Base-by-base conservation (phyloP, 2,329 filamentous ascomycete genomes). In the Thielaviopsis populi region DNA sequence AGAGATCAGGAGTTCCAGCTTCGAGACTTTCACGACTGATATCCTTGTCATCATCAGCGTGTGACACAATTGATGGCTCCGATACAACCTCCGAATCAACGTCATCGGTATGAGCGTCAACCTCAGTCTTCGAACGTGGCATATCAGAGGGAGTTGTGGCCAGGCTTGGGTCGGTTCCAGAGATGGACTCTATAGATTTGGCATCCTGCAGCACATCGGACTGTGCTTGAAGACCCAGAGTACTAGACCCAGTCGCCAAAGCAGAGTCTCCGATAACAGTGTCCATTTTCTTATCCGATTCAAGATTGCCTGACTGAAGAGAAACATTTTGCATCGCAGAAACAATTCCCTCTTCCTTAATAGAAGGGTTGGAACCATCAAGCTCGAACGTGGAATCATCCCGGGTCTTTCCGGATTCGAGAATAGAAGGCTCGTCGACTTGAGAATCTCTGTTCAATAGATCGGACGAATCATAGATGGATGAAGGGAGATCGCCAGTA, bases 401-500 rank as follows among this genome's bases (percentile, higher is more conserved):
- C 24, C 19, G 40, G n/a, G 41, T 11, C 27, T 54, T 62, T 6
- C 33, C 30, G n/a, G 54, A 41, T 30, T 59, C 50, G 2, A 59
- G 42, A 50, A 63, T 62, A 1, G 65, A 66, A 61, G 63, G 22
- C 30, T 66, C 59, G 8, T 62, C 62, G 40, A 50, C 22, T 15
- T 59, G 56, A 0, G 58, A 53, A 41, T 66, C 62, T 22, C 60
- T 63, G 37, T 53, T 58, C 3, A 59, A 66, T 10, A 66, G 8
- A 40, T 62, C 58, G 15, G 61, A 63, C 37, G 48, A 63, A 27
- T 63, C 61, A 22, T 63, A 58, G n/a, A 42, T 19, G 15, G 54
- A 41, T 22, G 41, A 27, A 2, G 65, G 62, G 8, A 70, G 42
- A 65, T 73, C 74, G 10, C 65, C 33, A 2, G 53, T 30, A 5